Base-by-base conservation (phyloP, 2,329 filamentous ascomycete genomes). In the Leptographium flavum region DNA sequence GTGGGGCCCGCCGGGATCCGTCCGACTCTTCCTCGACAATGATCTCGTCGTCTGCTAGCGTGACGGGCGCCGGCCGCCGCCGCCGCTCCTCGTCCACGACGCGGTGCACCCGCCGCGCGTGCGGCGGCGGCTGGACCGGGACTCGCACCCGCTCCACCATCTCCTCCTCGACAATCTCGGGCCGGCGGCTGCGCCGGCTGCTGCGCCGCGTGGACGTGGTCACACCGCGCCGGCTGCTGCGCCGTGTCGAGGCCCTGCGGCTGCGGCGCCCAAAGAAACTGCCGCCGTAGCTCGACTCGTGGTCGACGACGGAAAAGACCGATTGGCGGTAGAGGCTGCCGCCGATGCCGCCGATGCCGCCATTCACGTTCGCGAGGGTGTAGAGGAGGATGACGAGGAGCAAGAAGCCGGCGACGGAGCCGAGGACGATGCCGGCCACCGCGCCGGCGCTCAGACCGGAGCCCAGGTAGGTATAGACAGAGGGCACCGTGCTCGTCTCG, bases 351-450 rank as follows among this genome's bases (percentile, higher is more conserved):
- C 21, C 6, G 22, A 39, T 7, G n/a, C n/a, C 5, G n/a, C 23
- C 32, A 5, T 6, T 15, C 39, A 45, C 27, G 50, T 58, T 58
- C 51, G 60, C 49, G 50, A 56, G 57, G 33, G 49, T 51, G 51
- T 62, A 62, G 39, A 62, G 19, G 5, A 63, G 53, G 43, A 51
- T 58, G n/a, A 63, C 51, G 1, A 62, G 42, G 9, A 63, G 52
- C 23, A 62, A 46, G 40, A 63, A 63, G 13, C 57, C 61, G 73
- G 15, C 78, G 65, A 54, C 66, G 22, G 63, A 61, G 36, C 61
- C 61, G 21, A 63, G 56, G 7, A 54, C 56, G 50, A 71, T 60
- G 57, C 58, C 58, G 55, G 61, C 59, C 9, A 68, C 60, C 14
- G 64, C 55, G 39, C 66, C 65, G 1, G 60, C 50, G 37, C 49